phyloP scores from a whole-genome alignment of 73 alveolate genomes.

The Paramecium bursaria region DNA sequence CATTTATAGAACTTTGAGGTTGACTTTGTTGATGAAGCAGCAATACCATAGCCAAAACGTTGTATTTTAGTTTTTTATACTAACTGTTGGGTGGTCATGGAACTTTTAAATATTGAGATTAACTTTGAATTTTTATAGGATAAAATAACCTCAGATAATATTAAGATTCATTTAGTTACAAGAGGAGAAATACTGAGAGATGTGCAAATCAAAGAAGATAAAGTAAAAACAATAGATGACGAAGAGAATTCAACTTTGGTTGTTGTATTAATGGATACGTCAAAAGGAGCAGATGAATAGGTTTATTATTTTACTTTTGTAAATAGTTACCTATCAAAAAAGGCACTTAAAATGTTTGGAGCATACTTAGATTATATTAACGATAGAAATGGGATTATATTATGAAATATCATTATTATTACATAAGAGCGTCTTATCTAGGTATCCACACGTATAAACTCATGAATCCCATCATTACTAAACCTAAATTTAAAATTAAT shows the following conservation, averaged over 20 bases:
- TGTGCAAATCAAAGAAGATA: neutral
- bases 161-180: slow-evolving; percentile 19
- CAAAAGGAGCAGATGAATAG: no score
- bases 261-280: no score
- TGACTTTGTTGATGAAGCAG: slow-evolving; percentile 9
- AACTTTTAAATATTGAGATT: neutral
- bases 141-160: slow-evolving; percentile 8
- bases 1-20: neutral
- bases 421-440: neutral
- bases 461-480: slow-evolving; percentile 43
- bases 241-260: no score
- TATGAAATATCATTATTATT: no score
- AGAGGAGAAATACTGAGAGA: slow-evolving; percentile 5
- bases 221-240: no score
- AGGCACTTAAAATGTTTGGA: no score
- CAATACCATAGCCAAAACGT: neutral
- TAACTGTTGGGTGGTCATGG: slow-evolving; percentile 13
- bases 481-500: slow-evolving; percentile 9
- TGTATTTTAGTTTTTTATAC: slow-evolving; percentile 7
- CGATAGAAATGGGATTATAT: no score
- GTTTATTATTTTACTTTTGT: no score
- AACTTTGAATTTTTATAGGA: slow-evolving; percentile 4
- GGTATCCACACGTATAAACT: slow-evolving; percentile 27
- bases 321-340: no score
- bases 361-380: no score